Evolutionary conservation across 2,329 filamentous ascomycete genomes (phyloP).

Genomic region (Fusarium setosum): DNA sequence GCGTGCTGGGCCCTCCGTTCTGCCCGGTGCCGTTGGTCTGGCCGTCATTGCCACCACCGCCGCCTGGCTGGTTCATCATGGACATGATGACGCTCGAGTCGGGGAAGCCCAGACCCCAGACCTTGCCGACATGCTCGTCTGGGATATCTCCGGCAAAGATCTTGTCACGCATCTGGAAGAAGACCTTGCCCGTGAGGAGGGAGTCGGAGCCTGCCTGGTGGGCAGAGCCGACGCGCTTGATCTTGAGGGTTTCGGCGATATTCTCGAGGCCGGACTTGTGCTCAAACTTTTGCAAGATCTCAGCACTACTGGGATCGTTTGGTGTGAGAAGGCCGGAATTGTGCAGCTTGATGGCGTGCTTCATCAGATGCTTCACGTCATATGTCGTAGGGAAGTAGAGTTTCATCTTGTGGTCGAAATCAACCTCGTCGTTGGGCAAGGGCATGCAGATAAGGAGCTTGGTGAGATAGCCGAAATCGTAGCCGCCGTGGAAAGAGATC

Average conservation of each 20-base stretch:
- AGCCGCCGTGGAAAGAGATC: slow-evolving; percentile 98
- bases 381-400: slow-evolving; percentile 94
- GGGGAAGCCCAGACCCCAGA: slow-evolving; percentile 89
- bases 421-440: slow-evolving; percentile 87
- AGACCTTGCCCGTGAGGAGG: slow-evolving; percentile 91
- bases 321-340: slow-evolving; percentile 72
- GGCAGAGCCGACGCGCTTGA: slow-evolving; percentile 86
- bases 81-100: slow-evolving; percentile 61
- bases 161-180: slow-evolving; percentile 90
- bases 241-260: slow-evolving; percentile 91
- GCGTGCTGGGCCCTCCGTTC: slow-evolving; percentile 65
- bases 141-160: slow-evolving; percentile 88
- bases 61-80: slow-evolving; percentile 50
- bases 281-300: slow-evolving; percentile 86
- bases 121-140: slow-evolving; percentile 86
- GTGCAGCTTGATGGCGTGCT: slow-evolving; percentile 81
- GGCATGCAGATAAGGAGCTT: slow-evolving; percentile 89
- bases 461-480: slow-evolving; percentile 97
- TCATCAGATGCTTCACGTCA: slow-evolving; percentile 98
- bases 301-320: slow-evolving; percentile 71
- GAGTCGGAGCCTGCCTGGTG: slow-evolving; percentile 96
- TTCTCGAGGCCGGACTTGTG: slow-evolving; percentile 93
- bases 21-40: slow-evolving; percentile 51
- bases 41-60: slow-evolving; percentile 44
- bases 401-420: slow-evolving; percentile 89